Evolutionary conservation across 2,329 filamentous ascomycete species (phyloP).

Genomic region (Clathrospora elynae): DNA sequence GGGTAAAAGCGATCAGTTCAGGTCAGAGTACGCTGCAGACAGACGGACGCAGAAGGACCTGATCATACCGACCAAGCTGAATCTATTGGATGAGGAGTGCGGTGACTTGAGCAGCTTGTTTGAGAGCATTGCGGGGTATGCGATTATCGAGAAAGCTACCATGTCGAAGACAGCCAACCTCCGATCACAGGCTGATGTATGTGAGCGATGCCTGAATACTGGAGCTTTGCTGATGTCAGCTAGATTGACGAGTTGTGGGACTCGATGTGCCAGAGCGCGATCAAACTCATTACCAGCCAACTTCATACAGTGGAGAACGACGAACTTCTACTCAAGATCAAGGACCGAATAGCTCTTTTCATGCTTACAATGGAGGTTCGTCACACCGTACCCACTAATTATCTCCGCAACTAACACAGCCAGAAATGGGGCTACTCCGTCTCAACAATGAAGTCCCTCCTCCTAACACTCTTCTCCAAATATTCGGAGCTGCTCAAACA

Average conservation of each 20-base stretch:
- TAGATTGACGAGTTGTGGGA: slow-evolving; percentile 98
- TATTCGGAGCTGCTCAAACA: slow-evolving; percentile 90
- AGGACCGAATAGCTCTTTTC: slow-evolving; percentile 89
- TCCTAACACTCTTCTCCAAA: slow-evolving; percentile 89
- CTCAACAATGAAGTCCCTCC: slow-evolving; percentile 76
- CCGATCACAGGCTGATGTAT: slow-evolving; percentile 77
- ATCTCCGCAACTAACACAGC: slow-evolving; percentile 11
- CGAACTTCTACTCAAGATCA: slow-evolving; percentile 90
- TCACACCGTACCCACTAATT: neutral
- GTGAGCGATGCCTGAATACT: slow-evolving; percentile 25
- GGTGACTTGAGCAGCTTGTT: slow-evolving; percentile 85
- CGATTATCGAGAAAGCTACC: slow-evolving; percentile 93
- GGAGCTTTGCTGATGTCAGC: slow-evolving; percentile 5
- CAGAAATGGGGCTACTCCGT: slow-evolving; percentile 91
- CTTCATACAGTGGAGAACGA: slow-evolving; percentile 82
- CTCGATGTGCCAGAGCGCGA: slow-evolving; percentile 89
- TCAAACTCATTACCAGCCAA: slow-evolving; percentile 79
- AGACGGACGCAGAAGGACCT: slow-evolving; percentile 90
- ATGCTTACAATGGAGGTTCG: slow-evolving; percentile 96
- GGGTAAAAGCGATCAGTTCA: slow-evolving; percentile 89
- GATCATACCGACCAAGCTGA: slow-evolving; percentile 75
- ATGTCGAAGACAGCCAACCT: slow-evolving; percentile 85
- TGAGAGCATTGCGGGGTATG: slow-evolving; percentile 93
- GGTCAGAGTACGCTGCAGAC: slow-evolving; percentile 88
- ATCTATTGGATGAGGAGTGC: slow-evolving; percentile 80